phyloP scores from a whole-genome alignment of 768 basidiomycete genomes.

The Podaxis sp. region DNA sequence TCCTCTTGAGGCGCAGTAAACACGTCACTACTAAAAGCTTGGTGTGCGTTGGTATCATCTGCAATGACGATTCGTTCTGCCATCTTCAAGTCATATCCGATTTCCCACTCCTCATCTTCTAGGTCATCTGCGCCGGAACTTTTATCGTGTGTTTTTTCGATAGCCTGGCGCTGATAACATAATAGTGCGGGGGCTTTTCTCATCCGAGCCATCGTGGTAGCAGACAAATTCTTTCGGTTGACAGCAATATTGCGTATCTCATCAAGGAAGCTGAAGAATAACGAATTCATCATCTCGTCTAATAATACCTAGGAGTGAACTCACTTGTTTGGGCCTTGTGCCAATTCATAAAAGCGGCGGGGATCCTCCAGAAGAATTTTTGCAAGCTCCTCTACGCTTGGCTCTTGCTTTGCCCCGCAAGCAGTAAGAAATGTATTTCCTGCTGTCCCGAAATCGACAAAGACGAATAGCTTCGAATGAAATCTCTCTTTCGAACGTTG shows the following conservation, averaged over 20 bases:
- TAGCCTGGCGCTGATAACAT: constrained; percentile 61
- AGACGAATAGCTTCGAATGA: constrained; percentile 81
- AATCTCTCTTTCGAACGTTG: constrained; percentile 53
- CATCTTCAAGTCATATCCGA: constrained; percentile 67
- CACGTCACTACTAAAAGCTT: constrained; percentile 74
- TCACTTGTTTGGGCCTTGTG: constrained; percentile 70
- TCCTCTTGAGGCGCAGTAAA: constrained; percentile 89
- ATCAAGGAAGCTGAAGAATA: constrained; percentile 61
- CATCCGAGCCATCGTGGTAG: constrained; percentile 61
- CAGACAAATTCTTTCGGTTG: constrained; percentile 58
- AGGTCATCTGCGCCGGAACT: constrained; percentile 25
- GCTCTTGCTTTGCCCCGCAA: constrained; percentile 86
- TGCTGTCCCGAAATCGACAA: constrained; percentile 81
- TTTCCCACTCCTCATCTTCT: constrained; percentile 67
- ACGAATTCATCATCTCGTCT: background rate
- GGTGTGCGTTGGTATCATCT: constrained; percentile 81
- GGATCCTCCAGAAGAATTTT: constrained; percentile 70
- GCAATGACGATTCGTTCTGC: constrained; percentile 77
- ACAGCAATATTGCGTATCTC: constrained; percentile 88
- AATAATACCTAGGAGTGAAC: constrained; percentile 19
- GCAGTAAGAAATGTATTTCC: constrained; percentile 85
- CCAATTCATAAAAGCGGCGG: constrained; percentile 64
- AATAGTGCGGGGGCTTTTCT: constrained; percentile 70
- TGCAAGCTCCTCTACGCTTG: constrained; percentile 81
- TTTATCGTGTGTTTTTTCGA: constrained; percentile 27